phyloP scores from a whole-genome alignment of 331 rosid genomes.

The Saraca asoca region DNA sequence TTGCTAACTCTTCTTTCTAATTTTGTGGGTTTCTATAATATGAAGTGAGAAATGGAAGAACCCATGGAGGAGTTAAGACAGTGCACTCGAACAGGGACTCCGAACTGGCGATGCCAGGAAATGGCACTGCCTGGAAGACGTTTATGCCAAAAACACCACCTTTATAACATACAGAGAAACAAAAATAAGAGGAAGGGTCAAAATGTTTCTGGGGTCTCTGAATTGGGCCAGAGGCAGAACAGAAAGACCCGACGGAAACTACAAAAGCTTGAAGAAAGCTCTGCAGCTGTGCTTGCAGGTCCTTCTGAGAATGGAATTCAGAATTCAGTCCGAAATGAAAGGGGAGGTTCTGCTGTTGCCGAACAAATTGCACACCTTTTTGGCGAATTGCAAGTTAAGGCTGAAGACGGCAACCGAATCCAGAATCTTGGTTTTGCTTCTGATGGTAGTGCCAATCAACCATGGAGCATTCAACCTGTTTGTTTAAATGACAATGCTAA shows the following conservation, averaged over 20 bases:
- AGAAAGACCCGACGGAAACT: constrained; percentile 10
- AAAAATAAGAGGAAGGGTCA: not conserved
- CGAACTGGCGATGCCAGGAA: constrained; percentile 42
- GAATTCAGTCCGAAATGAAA: constrained; percentile 16
- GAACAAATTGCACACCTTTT: constrained; percentile 38
- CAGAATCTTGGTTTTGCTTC: not conserved
- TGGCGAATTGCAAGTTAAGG: constrained; percentile 36
- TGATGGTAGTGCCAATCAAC: constrained; percentile 25
- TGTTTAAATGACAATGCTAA: constrained; percentile 23
- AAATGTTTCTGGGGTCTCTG: constrained; percentile 27
- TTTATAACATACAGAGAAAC: not conserved
- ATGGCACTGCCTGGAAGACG: constrained; percentile 32
- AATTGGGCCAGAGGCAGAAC: constrained; percentile 2
- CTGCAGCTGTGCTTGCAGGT: constrained; percentile 34
- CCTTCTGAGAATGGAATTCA: constrained; percentile 26
- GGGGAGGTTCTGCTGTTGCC: constrained; percentile 29
- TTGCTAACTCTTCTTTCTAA: too few species aligned
- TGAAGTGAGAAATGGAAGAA: too few species aligned
- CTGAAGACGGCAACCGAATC: constrained; percentile 22
- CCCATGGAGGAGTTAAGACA: too few species aligned
- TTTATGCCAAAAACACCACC: constrained; percentile 20
- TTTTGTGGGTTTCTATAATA: too few species aligned
- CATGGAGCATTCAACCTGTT: constrained; percentile 33
- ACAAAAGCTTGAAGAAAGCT: constrained; percentile 24
- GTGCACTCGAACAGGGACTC: constrained; percentile 23